These are phyloP conservation scores for Fraxinus sp. DNA, from an alignment of 305 asterid genomes.

Conservation along the genomic window DNA sequence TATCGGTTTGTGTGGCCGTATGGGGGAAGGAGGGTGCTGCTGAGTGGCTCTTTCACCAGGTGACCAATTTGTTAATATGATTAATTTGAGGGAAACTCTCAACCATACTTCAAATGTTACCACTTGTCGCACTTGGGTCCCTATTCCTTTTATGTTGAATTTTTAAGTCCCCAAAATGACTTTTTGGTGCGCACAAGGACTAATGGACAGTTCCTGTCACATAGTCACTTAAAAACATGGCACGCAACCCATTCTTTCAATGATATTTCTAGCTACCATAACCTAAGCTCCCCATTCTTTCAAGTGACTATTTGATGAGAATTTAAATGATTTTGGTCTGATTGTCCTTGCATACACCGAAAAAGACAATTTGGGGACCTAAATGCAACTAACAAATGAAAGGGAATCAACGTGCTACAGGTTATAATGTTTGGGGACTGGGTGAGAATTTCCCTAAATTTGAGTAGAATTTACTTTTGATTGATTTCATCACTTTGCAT, in stretches of 20 bases:
- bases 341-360: neutral
- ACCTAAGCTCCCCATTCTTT: neutral
- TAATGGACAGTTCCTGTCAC: neutral
- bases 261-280: neutral
- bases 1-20: constrained; percentile 61
- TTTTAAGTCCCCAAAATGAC: neutral
- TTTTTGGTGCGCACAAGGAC: neutral
- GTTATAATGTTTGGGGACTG: neutral
- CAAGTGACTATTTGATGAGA: neutral
- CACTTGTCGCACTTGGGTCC: neutral
- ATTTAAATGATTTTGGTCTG: neutral
- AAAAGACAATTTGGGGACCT: neutral
- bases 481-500: constrained; percentile 3
- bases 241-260: neutral
- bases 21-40: constrained; percentile 59
- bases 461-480: neutral
- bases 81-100: constrained; percentile 4
- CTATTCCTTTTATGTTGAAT: neutral
- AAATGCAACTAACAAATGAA: neutral
- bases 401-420: neutral
- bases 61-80: constrained; percentile 28
- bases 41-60: constrained; percentile 66
- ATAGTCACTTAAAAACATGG: neutral
- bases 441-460: neutral
- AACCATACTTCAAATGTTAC: neutral